phyloP scores from a whole-genome alignment of 2,329 filamentous ascomycete genomes.

The Chaetomium sp. region DNA sequence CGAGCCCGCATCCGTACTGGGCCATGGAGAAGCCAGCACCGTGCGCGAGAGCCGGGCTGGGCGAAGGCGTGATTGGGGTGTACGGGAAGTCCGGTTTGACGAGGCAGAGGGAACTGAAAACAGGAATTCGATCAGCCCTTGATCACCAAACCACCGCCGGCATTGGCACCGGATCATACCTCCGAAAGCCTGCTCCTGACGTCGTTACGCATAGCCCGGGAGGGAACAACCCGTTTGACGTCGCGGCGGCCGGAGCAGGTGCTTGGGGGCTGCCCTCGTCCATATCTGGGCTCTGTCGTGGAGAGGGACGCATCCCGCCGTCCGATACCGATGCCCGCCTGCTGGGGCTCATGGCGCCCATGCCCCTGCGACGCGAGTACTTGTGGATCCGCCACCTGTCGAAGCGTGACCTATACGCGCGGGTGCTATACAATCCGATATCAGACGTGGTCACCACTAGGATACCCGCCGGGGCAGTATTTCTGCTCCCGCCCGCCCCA shows the following conservation, averaged over 20 bases:
- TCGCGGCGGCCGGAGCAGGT: conserved; percentile 20
- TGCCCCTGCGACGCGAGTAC: conserved; percentile 45
- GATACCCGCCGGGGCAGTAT: not conserved
- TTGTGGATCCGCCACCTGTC: conserved; percentile 51
- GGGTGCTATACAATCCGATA: conserved; percentile 31
- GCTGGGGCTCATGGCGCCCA: conserved; percentile 14
- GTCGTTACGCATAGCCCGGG: not conserved
- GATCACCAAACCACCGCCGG: not conserved
- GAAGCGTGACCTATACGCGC: conserved; percentile 54
- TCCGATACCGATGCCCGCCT: conserved; percentile 13
- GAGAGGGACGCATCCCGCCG: conserved; percentile 16
- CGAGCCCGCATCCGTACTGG: conserved; percentile 14
- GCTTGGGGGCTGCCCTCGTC: conserved; percentile 16
- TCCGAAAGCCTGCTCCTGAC: not conserved
- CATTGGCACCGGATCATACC: conserved; percentile 11
- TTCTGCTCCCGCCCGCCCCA: not conserved
- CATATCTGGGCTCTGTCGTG: conserved; percentile 12
- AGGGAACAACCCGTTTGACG: conserved; percentile 6
- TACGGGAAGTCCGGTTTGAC: conserved; percentile 18
- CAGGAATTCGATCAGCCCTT: conserved; percentile 7
- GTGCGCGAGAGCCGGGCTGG: conserved; percentile 6
- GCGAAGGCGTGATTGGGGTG: conserved; percentile 8
- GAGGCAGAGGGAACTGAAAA: conserved; percentile 11
- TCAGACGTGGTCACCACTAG: not conserved
- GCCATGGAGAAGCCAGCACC: conserved; percentile 5